Evolutionary conservation across 1,284 basidiomycete genomes (phyloP), one percentile per base, ranked within the genome.

Genomic region (Puccinia brachypodii): DNA sequence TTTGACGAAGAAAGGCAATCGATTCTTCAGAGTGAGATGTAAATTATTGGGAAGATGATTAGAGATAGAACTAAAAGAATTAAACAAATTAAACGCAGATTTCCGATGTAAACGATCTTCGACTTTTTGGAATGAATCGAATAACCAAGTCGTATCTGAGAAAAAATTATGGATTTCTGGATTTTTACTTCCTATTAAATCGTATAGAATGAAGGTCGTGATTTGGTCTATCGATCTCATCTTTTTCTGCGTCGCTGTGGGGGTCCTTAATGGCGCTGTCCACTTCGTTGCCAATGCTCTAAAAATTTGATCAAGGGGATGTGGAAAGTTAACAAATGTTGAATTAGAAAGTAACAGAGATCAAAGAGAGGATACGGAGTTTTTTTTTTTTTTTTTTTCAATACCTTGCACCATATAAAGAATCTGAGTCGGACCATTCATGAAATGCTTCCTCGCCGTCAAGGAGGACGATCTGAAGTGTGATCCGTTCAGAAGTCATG

Each of bases 381-480:
- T n/a, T n/a, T n/a, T n/a, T n/a, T n/a, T n/a, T n/a, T 64, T 73
- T 25, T 68, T 42, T 44, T 36, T 40, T 47, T 19, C 13, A 36
- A 25, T 9, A 94, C 93, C 92, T 91, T 58, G 95, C 92, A 31
- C 97, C 97, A 86, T 99, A 99, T 69, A 96, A 92, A 0, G 94
- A 96, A 87, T 99, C 97, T 0, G 89, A 91, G 47, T 89, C 89
- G 0, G 95, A 94, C 97, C 97, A 99, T 53, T 90, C 88, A 47
- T 91, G 89, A 87, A 96, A 98, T 0, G 97, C 97, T 87, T 99
- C 97, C 87, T 99, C 97, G 3, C 97, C 97, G 85, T 99, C 98
- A 83, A 99, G 96, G 85, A 99, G 97, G 28, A 99, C 89, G n/a
- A 99, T 88, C 86, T 98, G 95, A 19, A 99, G 87, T 0, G 96